Evolutionary conservation across 371 early-diverging fungal species (phyloP), one percentile per base, ranked within the genome.

Genomic region (Apophysomyces ossiformis): DNA sequence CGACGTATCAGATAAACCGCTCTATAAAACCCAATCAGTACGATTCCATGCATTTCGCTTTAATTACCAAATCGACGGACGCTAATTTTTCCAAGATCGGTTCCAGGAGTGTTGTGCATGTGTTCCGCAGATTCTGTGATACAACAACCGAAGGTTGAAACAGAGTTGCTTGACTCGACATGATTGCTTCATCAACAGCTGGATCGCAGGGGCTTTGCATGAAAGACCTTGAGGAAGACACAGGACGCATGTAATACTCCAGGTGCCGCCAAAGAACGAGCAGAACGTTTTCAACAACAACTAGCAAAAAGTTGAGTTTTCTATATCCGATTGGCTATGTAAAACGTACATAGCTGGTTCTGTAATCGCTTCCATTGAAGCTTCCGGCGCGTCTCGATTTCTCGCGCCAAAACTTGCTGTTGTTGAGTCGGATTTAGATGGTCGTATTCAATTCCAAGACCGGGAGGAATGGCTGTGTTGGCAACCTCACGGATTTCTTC

Each of bases 221-320:
- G 4, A 68, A 43, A 1, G 67, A 39, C 41, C 54, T 37, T 8
- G 68, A 61, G 0, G 65, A 56, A 13, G 67, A 60, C 4, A 67
- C 58, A 16, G 35, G 50, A 7, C 69, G 44, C 62, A 76, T 50
- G 39, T 78, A 78, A 26, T 61, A 78, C 37, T 70, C 79, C 5
- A 78, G 67, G 37, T 78, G 79, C 15, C 79, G 74, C 76, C 76
- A 76, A 4, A 74, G 67, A 39, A 78, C 62, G 39, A 72, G 62
- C 6, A 76, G 4, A 3, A 68, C 63, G 21, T 69, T 73, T 47
- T 78, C 74, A 13, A 74, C 59, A 4, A 70, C 67, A 58, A 73
- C 70, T 69, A 57, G 9, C 7, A 32, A 32, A 45, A 21, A 13
- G 7, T 16, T 37, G 47, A 63, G 37, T 1, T 15, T 4, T 4